Conservation (phyloP, 768 basidiomycete genomes). For the Lactifluus pinguis region DNA sequence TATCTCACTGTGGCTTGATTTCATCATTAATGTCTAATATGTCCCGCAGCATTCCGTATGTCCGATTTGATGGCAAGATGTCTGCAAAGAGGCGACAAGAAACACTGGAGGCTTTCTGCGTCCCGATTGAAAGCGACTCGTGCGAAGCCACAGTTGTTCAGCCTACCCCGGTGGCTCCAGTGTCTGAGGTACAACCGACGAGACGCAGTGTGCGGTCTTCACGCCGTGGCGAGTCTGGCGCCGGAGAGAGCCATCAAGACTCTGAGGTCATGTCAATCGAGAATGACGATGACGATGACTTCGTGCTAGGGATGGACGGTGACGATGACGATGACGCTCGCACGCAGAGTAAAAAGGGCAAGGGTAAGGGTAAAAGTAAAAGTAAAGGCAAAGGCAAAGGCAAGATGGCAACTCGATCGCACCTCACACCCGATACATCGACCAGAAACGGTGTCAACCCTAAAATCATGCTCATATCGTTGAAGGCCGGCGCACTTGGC, state of each 20-base stretch:
- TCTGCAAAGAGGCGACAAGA: slow-evolving; percentile 74
- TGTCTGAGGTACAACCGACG: slow-evolving; percentile 14
- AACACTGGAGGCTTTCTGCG: slow-evolving; percentile 61
- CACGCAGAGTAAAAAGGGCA: slow-evolving; percentile 22
- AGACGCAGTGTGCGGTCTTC: slow-evolving; percentile 3
- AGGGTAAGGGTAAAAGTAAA: slow-evolving; percentile 18
- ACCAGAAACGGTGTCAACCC: slow-evolving; percentile 40
- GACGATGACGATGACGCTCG: slow-evolving; percentile 9
- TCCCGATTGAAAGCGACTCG: slow-evolving; percentile 42
- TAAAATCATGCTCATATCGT: slow-evolving; percentile 75
- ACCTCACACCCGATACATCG: not conserved
- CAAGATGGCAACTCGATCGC: slow-evolving; percentile 17
- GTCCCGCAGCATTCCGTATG: slow-evolving; percentile 52
- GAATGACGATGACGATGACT: slow-evolving; percentile 29
- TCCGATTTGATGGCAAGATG: slow-evolving; percentile 81
- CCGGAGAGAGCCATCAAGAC: slow-evolving; percentile 9
- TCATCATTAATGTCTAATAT: not conserved
- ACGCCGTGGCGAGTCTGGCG: not conserved
- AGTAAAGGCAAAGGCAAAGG: slow-evolving; percentile 18
- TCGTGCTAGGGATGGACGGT: slow-evolving; percentile 24
- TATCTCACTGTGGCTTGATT: not conserved
- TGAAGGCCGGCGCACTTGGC: slow-evolving; percentile 78
- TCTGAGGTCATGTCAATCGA: not conserved
- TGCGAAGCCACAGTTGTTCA: slow-evolving; percentile 10
- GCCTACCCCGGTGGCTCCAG: slow-evolving; percentile 1